Conservation (phyloP, 2,329 filamentous ascomycete genomes). For the Fusarium pseudoanthophilum region DNA sequence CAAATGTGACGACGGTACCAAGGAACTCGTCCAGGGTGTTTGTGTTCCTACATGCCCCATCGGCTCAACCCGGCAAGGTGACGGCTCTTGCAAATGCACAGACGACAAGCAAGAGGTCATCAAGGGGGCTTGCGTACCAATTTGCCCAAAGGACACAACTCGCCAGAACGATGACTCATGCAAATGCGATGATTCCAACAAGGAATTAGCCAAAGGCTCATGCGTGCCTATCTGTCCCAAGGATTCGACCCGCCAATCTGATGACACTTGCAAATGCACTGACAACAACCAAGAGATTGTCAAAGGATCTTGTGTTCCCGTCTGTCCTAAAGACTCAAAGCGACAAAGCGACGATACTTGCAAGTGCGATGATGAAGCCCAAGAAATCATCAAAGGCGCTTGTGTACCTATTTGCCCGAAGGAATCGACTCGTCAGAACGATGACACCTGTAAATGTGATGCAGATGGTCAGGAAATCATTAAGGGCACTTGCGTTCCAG, state of each 20-base stretch:
- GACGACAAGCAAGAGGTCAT: fast-evolving
- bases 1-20: neutral
- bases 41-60: neutral
- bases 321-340: neutral
- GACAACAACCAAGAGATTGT: neutral
- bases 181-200: neutral
- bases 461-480: neutral
- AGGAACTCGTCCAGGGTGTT: neutral
- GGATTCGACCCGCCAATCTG: neutral
- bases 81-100: neutral
- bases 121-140: fast-evolving
- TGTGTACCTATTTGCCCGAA: neutral
- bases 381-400: neutral
- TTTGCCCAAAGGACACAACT: neutral
- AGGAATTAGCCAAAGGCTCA: neutral
- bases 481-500: neutral
- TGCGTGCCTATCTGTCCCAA: neutral
- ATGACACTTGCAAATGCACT: neutral
- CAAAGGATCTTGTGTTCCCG: neutral
- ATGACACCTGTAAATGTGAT: neutral
- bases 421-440: neutral
- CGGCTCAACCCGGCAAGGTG: fast-evolving
- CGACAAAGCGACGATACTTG: neutral
- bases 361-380: neutral
- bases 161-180: neutral